Evolutionary conservation across 148 eudicot genomes (phyloP).

Genomic region (Cornus controversa): DNA sequence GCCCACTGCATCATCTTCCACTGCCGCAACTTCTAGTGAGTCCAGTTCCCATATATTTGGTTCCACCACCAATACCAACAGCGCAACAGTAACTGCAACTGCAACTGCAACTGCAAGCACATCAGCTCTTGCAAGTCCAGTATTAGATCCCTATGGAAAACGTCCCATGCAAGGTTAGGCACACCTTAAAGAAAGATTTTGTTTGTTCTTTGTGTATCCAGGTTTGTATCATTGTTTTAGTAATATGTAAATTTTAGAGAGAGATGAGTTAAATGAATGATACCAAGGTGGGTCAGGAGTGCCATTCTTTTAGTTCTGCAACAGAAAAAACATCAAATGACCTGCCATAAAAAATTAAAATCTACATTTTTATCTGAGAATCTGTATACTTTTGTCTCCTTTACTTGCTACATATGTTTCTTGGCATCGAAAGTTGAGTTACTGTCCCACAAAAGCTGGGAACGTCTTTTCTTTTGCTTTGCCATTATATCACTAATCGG

Average conservation of each 20-base stretch:
- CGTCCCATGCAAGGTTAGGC: slow-evolving; percentile 35
- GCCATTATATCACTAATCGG: too few relatives aligned
- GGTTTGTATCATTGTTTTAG: not conserved
- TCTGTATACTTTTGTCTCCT: too few relatives aligned
- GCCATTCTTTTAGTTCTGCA: not conserved
- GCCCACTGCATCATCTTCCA: slow-evolving; percentile 35
- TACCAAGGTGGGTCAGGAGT: not conserved
- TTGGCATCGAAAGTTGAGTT: too few relatives aligned
- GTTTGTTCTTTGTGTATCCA: slow-evolving; percentile 14
- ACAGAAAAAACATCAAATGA: too few relatives aligned
- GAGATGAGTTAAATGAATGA: too few relatives aligned
- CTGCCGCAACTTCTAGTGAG: slow-evolving; percentile 32
- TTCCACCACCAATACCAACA: slow-evolving; percentile 26
- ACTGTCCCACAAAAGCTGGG: too few relatives aligned
- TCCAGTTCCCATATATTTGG: slow-evolving; percentile 32
- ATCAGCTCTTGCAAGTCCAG: slow-evolving; percentile 18
- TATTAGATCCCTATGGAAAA: slow-evolving; percentile 43
- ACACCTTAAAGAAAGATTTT: not conserved
- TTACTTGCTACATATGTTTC: too few relatives aligned
- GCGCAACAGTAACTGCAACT: slow-evolving; percentile 8
- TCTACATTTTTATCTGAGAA: too few relatives aligned
- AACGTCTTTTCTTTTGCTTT: too few relatives aligned
- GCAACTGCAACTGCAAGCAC: slow-evolving; percentile 25
- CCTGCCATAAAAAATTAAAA: too few relatives aligned
- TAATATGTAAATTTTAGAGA: not conserved